Base-by-base conservation (phyloP, 441 rosid genomes). In the Gossypium lobatum region DNA sequence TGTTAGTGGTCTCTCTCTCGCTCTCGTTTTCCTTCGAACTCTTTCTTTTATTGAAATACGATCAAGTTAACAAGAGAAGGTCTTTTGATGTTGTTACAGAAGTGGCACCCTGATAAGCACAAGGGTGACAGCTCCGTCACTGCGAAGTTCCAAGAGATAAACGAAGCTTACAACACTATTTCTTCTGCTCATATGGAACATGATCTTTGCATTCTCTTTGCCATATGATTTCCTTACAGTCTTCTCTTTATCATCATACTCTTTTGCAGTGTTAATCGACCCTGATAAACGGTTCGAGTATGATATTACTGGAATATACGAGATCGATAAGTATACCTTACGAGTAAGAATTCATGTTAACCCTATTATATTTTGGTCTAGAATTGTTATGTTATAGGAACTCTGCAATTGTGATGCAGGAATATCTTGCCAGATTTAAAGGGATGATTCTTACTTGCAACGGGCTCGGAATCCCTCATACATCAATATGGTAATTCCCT, bases 361-460 rank as follows among this genome's bases (percentile, higher is more conserved):
- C 59, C 58, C 7, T 31, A 31, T 31, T 6, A 31, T 31, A 4
- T 31, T 80, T 25, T 60, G 18, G 13, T 64, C 46, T 52, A 14
- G 58, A 17, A 52, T 53, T 48, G 20, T 63, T 42, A 74, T 57
- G 31, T 46, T 68, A 54, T 60, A 74, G 34, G 73, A 66, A 10
- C 26, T 31, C 45, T 78, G 64, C 59, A 46, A 28, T 53, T 64
- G 54, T 70, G 28, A 70, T 60, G 25, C 86, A 91, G 97, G 97
- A 91, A 79, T 91, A 89, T 80, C 95, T 91, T 50, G 85, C 89
- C 62, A 86, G 97, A 84, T 91, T 88, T 78, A 91, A 91, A 82
- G 95, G 97, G 80, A 87, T 91, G 93, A 91, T 86, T 64, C 89
- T 91, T 75, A 91, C 97, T 18, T 91, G 95, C 84, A 89, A 91